Percentiles rank a stretch among this genome's conserved stretches.
Evolutionary conservation across 148 eudicot species (phyloP).

Genomic region (Spergularia bocconei): DNA sequence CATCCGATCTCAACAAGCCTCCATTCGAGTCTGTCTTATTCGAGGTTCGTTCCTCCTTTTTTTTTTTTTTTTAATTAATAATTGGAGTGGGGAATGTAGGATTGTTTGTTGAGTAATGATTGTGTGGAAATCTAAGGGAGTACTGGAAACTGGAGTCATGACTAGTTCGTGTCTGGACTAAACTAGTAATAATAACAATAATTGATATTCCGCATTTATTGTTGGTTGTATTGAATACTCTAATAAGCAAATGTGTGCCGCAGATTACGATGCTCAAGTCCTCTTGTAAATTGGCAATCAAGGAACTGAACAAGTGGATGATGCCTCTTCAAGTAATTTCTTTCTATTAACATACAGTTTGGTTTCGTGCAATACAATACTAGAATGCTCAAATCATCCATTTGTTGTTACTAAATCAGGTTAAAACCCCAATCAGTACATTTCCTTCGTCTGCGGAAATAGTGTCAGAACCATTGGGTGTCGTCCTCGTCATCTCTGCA

Average conservation of each 20-base stretch:
- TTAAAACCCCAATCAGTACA: slow-evolving; percentile 41
- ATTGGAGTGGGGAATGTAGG: too few relatives aligned
- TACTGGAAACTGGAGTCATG: too few relatives aligned
- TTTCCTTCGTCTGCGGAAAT: slow-evolving; percentile 59
- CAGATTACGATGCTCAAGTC: slow-evolving; percentile 26
- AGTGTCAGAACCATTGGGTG: slow-evolving; percentile 61
- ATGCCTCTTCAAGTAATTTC: slow-evolving; percentile 46
- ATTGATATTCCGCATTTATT: background rate
- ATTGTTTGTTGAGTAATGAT: too few relatives aligned
- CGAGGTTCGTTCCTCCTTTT: slow-evolving; percentile 38
- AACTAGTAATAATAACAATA: too few relatives aligned
- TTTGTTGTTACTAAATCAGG: slow-evolving; percentile 38
- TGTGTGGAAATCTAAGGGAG: too few relatives aligned
- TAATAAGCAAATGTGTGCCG: background rate
- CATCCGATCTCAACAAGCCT: slow-evolving; percentile 63
- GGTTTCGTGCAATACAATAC: too few relatives aligned
- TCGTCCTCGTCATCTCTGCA: slow-evolving; percentile 63
- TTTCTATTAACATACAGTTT: too few relatives aligned
- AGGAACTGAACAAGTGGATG: slow-evolving; percentile 50
- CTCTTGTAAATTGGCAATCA: slow-evolving; percentile 45
- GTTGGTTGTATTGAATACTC: too few relatives aligned
- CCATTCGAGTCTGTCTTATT: slow-evolving; percentile 47
- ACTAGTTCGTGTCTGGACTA: too few relatives aligned
- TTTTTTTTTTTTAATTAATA: background rate
- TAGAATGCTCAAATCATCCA: too few relatives aligned